Conservation (phyloP, 176 grass and related monocot species). For the Alopecurus myosuroides region DNA sequence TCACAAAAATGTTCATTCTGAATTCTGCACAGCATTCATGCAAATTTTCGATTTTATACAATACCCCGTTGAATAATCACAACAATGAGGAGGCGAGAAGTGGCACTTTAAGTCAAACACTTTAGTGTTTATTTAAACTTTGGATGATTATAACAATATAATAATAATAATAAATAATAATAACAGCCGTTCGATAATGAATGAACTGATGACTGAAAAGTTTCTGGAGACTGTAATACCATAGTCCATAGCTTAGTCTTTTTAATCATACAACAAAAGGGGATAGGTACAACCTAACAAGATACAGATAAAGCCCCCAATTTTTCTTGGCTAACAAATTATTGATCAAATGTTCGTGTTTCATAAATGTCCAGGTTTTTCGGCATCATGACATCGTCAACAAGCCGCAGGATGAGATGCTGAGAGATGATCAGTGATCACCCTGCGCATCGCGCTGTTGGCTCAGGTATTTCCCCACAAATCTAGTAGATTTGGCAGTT, state of each 20-base stretch:
- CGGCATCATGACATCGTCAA: not conserved
- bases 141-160: too few species aligned
- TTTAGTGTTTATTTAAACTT: slow-evolving; percentile 16
- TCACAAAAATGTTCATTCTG: too few species aligned
- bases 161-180: not conserved
- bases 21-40: too few species aligned
- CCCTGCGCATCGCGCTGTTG: slow-evolving; percentile 6
- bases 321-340: slow-evolving; percentile 48
- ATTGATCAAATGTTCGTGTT: slow-evolving; percentile 43
- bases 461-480: slow-evolving; percentile 1
- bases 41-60: too few species aligned
- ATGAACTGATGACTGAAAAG: slow-evolving; percentile 8
- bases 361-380: slow-evolving; percentile 28
- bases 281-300: slow-evolving; percentile 32
- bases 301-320: slow-evolving; percentile 30
- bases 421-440: not conserved
- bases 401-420: slow-evolving; percentile 23
- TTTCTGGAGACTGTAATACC: not conserved
- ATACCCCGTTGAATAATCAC: too few species aligned
- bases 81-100: not conserved
- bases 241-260: slow-evolving; percentile 15
- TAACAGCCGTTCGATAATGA: not conserved
- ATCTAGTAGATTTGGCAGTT: slow-evolving; percentile 1
- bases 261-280: slow-evolving; percentile 31
- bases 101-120: not conserved